Conservation (phyloP, 169 alveolate genomes). For the Plasmodium cynomolgi region DNA sequence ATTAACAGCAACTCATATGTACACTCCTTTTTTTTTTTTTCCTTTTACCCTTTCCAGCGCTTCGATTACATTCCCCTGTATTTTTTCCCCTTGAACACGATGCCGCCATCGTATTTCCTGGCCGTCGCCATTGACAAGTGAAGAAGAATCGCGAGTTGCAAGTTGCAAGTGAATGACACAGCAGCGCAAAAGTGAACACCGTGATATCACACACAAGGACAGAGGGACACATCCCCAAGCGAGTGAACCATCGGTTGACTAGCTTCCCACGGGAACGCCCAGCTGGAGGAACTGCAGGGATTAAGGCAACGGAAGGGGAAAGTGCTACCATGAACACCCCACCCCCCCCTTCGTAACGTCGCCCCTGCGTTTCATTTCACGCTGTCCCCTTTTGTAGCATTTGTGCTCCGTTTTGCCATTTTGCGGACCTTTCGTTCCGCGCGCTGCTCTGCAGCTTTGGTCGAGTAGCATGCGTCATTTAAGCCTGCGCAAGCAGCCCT, state of each 20-base stretch:
- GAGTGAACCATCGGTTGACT: not conserved
- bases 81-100: conserved; percentile 54
- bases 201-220: not conserved
- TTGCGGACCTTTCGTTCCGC: not conserved
- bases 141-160: not conserved
- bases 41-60: conserved; percentile 39
- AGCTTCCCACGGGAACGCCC: not conserved
- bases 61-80: conserved; percentile 66
- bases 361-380: not conserved
- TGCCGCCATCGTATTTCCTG: conserved; percentile 73
- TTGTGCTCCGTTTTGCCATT: not conserved
- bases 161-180: not conserved
- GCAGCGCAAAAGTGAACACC: not conserved
- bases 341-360: not conserved
- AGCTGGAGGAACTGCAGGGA: not conserved
- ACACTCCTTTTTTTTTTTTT: not conserved
- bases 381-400: not conserved
- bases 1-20: not conserved
- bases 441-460: not conserved
- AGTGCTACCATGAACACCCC: not conserved
- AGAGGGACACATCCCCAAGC: not conserved
- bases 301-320: not conserved
- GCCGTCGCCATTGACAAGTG: conserved; percentile 56
- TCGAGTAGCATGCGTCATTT: not conserved
- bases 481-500: not conserved